Percentiles rank a stretch among this genome's conserved stretches.
Conservation (phyloP, 2,329 filamentous ascomycete genomes). For the Sporothrix pallida region DNA sequence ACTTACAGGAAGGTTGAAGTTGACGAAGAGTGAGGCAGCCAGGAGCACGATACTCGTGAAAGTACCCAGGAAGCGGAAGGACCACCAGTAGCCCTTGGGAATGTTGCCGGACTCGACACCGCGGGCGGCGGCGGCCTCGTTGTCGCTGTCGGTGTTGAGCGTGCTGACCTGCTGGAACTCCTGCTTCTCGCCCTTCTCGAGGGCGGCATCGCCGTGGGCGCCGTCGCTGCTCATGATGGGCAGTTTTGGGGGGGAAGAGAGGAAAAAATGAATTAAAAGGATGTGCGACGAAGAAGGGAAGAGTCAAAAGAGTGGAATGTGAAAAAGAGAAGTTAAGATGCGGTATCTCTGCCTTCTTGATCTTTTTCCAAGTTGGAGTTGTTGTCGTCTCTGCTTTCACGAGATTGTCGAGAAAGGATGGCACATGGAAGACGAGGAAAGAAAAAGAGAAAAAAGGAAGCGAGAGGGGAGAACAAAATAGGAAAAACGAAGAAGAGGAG, state of each 20-base stretch:
- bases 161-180: conserved; percentile 22
- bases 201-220: conserved; percentile 22
- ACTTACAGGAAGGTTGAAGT: conserved; percentile 31
- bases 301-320: conserved; percentile 11
- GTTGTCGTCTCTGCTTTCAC: conserved; percentile 16
- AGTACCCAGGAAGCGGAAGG: conserved; percentile 34
- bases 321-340: conserved; percentile 6
- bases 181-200: conserved; percentile 26
- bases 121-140: conserved; percentile 28
- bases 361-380: neutral
- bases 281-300: neutral
- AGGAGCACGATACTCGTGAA: conserved; percentile 31
- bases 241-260: neutral
- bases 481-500: conserved; percentile 9
- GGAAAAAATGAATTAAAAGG: neutral
- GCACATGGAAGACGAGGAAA: neutral
- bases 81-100: conserved; percentile 35
- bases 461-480: neutral
- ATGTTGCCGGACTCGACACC: conserved; percentile 33
- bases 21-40: conserved; percentile 31
- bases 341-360: neutral
- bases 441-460: neutral
- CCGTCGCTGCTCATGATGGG: conserved; percentile 28
- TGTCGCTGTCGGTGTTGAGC: conserved; percentile 14
- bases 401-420: neutral